These are phyloP conservation scores for Colletotrichum sp. DNA, from an alignment of 2,329 filamentous ascomycete species.

Conservation along the genomic window DNA sequence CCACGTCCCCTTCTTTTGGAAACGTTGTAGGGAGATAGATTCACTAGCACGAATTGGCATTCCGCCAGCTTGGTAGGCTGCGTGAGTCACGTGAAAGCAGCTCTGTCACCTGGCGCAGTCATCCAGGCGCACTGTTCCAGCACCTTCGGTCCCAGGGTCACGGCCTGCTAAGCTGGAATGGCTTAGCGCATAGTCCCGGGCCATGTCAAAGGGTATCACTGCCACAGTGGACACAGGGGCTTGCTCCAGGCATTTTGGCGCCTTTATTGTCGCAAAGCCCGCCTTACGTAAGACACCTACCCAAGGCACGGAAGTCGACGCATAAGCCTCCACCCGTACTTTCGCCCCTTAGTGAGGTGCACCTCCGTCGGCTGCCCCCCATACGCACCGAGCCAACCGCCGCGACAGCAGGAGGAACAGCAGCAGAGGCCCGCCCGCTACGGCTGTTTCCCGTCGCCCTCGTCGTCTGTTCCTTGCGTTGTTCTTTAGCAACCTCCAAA, in stretches of 20 bases:
- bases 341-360: neutral
- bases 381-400: neutral
- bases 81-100: too few species aligned
- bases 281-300: neutral
- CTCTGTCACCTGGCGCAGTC: too few species aligned
- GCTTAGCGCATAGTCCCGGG: neutral
- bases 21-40: too few species aligned
- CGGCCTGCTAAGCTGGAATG: neutral
- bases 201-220: neutral
- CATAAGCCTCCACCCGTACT: neutral
- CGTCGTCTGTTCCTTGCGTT: neutral
- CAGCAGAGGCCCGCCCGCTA: neutral
- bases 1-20: too few species aligned
- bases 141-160: neutral
- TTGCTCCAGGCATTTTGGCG: neutral
- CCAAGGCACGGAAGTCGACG: neutral
- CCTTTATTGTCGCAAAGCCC: neutral
- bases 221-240: neutral
- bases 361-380: neutral
- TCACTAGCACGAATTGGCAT: too few species aligned
- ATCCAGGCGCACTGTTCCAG: too few species aligned
- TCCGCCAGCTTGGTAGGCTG: too few species aligned
- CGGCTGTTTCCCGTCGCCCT: neutral
- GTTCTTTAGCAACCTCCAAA: constrained; percentile 3
- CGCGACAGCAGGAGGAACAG: neutral